phyloP scores from a whole-genome alignment of 257 asterid genomes.

The Solanum commersonii region DNA sequence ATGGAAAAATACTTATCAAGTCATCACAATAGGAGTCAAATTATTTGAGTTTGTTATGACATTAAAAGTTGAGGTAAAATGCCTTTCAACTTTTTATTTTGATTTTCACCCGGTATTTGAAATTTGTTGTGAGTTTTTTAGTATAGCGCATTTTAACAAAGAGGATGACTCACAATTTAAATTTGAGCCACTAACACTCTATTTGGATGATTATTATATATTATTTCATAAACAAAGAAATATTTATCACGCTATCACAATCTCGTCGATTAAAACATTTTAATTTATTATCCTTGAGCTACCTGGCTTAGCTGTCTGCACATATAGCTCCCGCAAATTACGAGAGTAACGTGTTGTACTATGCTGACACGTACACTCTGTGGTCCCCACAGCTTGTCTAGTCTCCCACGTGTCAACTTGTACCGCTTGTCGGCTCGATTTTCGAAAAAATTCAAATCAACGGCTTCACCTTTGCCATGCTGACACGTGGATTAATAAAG shows the following conservation, averaged over 20 bases:
- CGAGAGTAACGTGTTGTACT: neutral
- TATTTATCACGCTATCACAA: neutral
- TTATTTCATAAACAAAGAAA: too few species aligned
- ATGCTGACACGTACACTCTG: neutral
- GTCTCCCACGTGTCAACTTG: neutral
- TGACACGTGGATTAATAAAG: neutral
- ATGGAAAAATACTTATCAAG: fast-evolving
- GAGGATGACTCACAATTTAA: too few species aligned
- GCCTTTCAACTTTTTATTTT: neutral
- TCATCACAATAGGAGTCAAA: too few species aligned
- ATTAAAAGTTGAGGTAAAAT: neutral
- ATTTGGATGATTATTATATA: too few species aligned
- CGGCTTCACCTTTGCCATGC: neutral
- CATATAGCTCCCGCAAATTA: neutral
- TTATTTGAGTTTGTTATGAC: too few species aligned
- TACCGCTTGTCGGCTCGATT: neutral
- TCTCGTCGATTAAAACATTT: too few species aligned
- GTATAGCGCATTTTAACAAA: neutral
- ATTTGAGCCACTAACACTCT: neutral
- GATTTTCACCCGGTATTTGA: neutral
- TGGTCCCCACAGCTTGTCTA: neutral
- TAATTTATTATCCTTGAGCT: neutral
- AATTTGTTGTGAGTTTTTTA: neutral
- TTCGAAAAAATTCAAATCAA: neutral
- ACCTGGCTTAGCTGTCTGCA: neutral